phyloP scores from a whole-genome alignment of 306 rosid species.

The Ochetophila trinervis region DNA sequence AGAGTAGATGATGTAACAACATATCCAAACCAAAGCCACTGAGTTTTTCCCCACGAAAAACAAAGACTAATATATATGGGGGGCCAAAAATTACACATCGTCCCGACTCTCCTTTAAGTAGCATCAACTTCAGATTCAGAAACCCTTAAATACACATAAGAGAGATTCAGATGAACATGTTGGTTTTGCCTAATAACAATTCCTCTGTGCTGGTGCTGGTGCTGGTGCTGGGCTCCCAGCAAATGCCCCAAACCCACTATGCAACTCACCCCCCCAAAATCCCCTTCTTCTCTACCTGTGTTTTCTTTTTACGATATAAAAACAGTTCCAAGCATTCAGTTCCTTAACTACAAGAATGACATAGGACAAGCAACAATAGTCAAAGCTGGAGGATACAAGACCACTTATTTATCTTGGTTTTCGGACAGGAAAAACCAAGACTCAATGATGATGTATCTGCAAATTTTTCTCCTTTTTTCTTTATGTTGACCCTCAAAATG shows the following conservation, averaged over 20 bases:
- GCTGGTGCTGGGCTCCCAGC: constrained; percentile 31
- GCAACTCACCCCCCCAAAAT: constrained; percentile 11
- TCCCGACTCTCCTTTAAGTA: constrained; percentile 34
- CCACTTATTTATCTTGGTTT: constrained; percentile 27
- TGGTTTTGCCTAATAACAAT: constrained; percentile 26
- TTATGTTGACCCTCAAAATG: constrained; percentile 32
- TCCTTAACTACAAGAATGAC: constrained; percentile 39
- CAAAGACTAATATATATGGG: constrained; percentile 30
- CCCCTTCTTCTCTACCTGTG: constrained; percentile 13
- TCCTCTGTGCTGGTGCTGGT: background rate
- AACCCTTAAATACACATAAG: constrained; percentile 48
- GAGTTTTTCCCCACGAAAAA: constrained; percentile 39
- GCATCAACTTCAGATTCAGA: constrained; percentile 31
- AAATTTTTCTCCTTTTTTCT: constrained; percentile 23
- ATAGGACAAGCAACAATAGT: constrained; percentile 35
- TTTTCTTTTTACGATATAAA: constrained; percentile 16
- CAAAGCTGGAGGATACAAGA: constrained; percentile 40
- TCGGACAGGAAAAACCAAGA: constrained; percentile 42
- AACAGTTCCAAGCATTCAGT: constrained; percentile 25
- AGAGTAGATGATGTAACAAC: constrained; percentile 38
- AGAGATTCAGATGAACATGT: constrained; percentile 35
- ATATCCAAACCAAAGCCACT: constrained; percentile 62
- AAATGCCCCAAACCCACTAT: constrained; percentile 47
- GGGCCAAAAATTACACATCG: constrained; percentile 55
- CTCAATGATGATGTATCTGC: constrained; percentile 32